Base-by-base conservation (phyloP, 176 grass and related monocot genomes). In the Saccharum officinarum region DNA sequence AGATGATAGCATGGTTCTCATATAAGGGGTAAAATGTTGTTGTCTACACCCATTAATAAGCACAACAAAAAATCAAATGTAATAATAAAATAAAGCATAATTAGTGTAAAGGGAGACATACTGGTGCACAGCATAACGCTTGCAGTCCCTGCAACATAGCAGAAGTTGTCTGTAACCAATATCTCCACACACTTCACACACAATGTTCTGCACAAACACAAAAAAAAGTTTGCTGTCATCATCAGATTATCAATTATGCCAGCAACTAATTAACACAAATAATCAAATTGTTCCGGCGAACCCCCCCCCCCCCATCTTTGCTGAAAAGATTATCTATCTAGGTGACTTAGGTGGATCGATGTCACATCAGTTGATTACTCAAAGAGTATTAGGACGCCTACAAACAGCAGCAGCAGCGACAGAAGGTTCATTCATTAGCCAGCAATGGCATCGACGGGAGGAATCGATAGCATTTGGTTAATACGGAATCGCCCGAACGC, bases 151-250 rank as follows among this genome's bases (percentile, higher is more conserved):
- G 23, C 88, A 89, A 34, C 49, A 28, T 77, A 89, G 8, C 31
- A 89, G 23, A 76, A 89, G 77, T 25, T 70, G 14, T 69, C 38
- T 68, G 60, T 12, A 76, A 82, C 88, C 88, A 81, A 77, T 59
- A 85, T 70, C 63, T 81, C 88, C 88, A 39, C 83, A 89, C 1
- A 69, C 66, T 61, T 89, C 83, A 42, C 88, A 89, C 46, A 89
- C 40, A 14, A 17, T 63, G 8, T 28, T 41, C 80, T 82, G 80
- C 67, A 71, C 6, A 82, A 39, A 68, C 14, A 14, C 18, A 15
- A 39, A 81, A 39, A 81, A 14, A 13, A 25, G 10, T 13, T 33
- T 55, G 31, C 67, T 39, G 69, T 4, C 55, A 25, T 61, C 22
- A 61, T 61, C n/a, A 61, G 0, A 61, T 61, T 61, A 61, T 11